These are phyloP conservation scores for Corinectria fuckeliana DNA, from an alignment of 2,329 filamentous ascomycete species.

Conservation along the genomic window DNA sequence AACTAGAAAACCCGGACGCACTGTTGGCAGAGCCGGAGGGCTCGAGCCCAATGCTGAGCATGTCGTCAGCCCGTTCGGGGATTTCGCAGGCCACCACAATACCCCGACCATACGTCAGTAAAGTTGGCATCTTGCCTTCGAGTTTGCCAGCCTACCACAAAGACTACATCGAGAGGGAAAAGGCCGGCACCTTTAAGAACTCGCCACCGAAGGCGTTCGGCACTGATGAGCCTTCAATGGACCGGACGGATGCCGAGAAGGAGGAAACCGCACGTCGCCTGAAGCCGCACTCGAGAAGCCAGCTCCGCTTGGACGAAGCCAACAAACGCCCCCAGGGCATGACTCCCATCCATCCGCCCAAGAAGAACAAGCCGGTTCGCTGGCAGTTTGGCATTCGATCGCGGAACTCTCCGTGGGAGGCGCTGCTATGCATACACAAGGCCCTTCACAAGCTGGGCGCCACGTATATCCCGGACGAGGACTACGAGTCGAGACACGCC, in stretches of 20 bases:
- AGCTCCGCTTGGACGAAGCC: slow-evolving; percentile 71
- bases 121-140: slow-evolving; percentile 89
- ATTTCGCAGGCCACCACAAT: slow-evolving; percentile 56
- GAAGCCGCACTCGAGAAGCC: slow-evolving; percentile 81
- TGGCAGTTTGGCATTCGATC: slow-evolving; percentile 99
- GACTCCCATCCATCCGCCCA: slow-evolving; percentile 67
- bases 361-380: slow-evolving; percentile 80
- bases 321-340: slow-evolving; percentile 66
- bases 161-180: slow-evolving; percentile 81
- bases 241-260: slow-evolving; percentile 74
- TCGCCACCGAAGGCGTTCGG: slow-evolving; percentile 51
- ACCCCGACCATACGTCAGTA: slow-evolving; percentile 72
- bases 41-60: slow-evolving; percentile 59
- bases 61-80: slow-evolving; percentile 61
- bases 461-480: slow-evolving; percentile 78
- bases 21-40: slow-evolving; percentile 46
- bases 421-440: slow-evolving; percentile 93
- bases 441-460: slow-evolving; percentile 87
- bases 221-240: slow-evolving; percentile 55
- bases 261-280: slow-evolving; percentile 81
- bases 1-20: slow-evolving; percentile 44
- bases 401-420: slow-evolving; percentile 91
- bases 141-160: slow-evolving; percentile 90
- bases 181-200: slow-evolving; percentile 56
- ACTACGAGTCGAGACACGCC: slow-evolving; percentile 57